A percentile compares a stretch with the other conserved stretches of the same genome.
Evolutionary conservation across 371 early-diverging fungal species (phyloP).

Genomic region (Saksenaea vasiformis): DNA sequence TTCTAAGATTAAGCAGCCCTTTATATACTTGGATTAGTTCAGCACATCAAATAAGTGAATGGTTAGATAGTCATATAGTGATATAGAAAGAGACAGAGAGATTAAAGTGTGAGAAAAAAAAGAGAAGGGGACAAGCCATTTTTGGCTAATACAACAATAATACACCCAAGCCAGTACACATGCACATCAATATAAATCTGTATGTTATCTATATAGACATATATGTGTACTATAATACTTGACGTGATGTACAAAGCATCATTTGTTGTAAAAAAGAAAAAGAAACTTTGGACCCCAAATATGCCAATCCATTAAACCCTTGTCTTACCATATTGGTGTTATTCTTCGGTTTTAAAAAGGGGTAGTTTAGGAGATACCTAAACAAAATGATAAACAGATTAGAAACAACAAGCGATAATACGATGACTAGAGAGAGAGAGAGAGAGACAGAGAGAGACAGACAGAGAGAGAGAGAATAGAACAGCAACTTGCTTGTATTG

Average conservation of each 20-base stretch:
- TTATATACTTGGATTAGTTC: background rate
- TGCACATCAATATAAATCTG: conserved; percentile 6
- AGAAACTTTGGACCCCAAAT: conserved; percentile 4
- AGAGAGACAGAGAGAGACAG: background rate
- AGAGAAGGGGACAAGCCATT: background rate
- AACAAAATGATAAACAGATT: no score
- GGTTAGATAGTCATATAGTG: background rate
- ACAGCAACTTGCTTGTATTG: no score
- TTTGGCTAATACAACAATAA: conserved; percentile 5
- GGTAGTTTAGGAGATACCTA: background rate
- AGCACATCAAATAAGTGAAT: background rate
- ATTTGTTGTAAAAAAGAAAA: conserved; percentile 2
- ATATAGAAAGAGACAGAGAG: conserved; percentile 4
- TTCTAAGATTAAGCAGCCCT: background rate
- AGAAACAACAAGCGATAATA: no score
- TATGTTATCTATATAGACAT: conserved; percentile 5
- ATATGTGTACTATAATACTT: conserved; percentile 7
- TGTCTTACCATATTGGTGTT: background rate
- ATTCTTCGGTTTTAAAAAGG: background rate
- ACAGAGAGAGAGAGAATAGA: background rate
- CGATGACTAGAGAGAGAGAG: background rate
- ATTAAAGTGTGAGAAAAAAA: background rate
- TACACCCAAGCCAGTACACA: background rate
- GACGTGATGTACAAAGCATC: background rate
- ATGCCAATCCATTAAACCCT: conserved; percentile 6